Conservation (phyloP, 2,329 filamentous ascomycete genomes). For the Aspergillus persii region DNA sequence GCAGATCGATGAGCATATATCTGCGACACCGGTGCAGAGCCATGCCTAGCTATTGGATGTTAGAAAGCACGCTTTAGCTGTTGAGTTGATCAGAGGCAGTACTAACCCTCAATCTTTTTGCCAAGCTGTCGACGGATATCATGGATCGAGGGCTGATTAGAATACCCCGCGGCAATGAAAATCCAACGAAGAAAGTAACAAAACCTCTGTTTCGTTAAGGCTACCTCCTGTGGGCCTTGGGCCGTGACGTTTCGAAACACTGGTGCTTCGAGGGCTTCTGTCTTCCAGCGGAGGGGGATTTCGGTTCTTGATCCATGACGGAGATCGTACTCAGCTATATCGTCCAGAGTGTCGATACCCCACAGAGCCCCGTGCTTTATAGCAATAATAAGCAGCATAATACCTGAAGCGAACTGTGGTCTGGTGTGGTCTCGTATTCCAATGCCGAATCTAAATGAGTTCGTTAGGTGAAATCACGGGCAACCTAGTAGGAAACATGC, state of each 20-base stretch:
- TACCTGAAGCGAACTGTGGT: neutral
- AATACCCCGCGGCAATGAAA: neutral
- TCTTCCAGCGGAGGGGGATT: neutral
- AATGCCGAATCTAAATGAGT: neutral
- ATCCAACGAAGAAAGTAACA: neutral
- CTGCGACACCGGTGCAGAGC: slow-evolving; percentile 20
- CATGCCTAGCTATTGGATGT: slow-evolving; percentile 14
- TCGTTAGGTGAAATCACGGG: neutral
- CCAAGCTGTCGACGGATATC: neutral
- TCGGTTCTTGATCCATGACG: neutral
- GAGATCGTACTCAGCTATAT: neutral
- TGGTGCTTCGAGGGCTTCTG: neutral
- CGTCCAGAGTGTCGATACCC: neutral
- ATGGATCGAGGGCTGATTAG: neutral
- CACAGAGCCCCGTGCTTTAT: neutral
- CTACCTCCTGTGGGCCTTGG: neutral
- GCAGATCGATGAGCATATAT: slow-evolving; percentile 18
- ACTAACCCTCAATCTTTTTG: slow-evolving; percentile 1
- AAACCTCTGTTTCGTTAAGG: slow-evolving; percentile 1
- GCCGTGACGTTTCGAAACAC: neutral
- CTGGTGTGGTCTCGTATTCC: neutral
- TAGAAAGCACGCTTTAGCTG: too few species aligned
- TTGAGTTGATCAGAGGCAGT: too few species aligned
- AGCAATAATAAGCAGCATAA: neutral
- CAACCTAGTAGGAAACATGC: neutral